Base-by-base conservation (phyloP, 2,329 filamentous ascomycete genomes). In the Neonectria sp. region DNA sequence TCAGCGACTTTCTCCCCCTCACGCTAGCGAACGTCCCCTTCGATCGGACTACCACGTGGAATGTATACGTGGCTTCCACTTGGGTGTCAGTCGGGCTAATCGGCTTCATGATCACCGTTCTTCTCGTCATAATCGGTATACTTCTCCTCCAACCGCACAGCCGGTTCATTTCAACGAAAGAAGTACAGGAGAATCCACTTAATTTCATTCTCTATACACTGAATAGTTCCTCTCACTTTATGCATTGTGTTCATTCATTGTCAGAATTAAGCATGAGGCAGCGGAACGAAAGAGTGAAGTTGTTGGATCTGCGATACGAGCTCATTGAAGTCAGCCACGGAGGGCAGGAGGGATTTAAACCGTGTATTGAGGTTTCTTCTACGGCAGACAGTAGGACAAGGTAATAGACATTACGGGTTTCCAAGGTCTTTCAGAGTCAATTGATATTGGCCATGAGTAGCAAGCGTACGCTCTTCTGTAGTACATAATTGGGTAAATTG, bases 1-100 rank as follows among this genome's bases (percentile, higher is more conserved):
- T 60, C 1, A 60, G 58, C 35, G 58, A 60, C 48, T 60, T 60
- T 25, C 49, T 60, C 13, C 58, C 58, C 8, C 35, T 60, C 7
- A 45, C 48, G 6, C 27, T 60, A 15, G 58, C 58, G 1, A 60
- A 60, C 48, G 35, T 60, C 17, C 58, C 48, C 15, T 60, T 60
- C 24, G 40, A 53, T 27, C 33, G 49, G 12, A 53, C 58, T 45
- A 60, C 24, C 15, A 60, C 58, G 12, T 60, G 58, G 58, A 6
- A 45, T 15, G 58, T 35, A 4, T 60, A 53, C 21, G 48, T 45
- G n/a, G 48, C 27, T 31, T 60, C 33, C 31, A 60, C 48, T 15
- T 60, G 58, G 58, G 58, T 60, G 11, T 60, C 48, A 2, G 48
- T 53, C 9, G 58, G 35, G 17, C 24, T 33, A 2, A 33, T 61